Evolutionary conservation across 2,329 filamentous ascomycete genomes (phyloP).

Genomic region (Pseudogymnoascus sp.): DNA sequence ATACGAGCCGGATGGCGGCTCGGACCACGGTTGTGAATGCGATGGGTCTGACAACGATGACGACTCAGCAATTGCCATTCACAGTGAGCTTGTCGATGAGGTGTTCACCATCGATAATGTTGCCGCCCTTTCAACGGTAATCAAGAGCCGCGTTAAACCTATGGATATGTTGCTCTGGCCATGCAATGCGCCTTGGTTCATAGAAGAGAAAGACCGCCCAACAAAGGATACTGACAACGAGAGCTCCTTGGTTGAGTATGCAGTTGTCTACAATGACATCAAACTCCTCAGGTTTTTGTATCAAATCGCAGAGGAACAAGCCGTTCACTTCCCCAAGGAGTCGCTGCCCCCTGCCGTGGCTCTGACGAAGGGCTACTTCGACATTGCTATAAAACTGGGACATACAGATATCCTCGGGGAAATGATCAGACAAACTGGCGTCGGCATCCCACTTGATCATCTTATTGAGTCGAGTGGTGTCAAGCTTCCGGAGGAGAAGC

Average conservation of each 20-base stretch:
- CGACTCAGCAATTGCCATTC: conserved; percentile 35
- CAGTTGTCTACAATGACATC: conserved; percentile 21
- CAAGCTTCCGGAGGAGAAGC: conserved; percentile 50
- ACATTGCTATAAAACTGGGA: conserved; percentile 38
- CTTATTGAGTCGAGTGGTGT: conserved; percentile 60
- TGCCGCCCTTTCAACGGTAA: conserved; percentile 58
- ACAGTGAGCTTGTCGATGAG: conserved; percentile 50
- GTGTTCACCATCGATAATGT: conserved; percentile 70
- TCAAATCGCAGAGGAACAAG: conserved; percentile 21
- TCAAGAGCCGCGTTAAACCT: conserved; percentile 56
- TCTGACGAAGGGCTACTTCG: conserved; percentile 37
- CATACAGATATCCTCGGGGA: conserved; percentile 51
- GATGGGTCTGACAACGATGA: conserved; percentile 28
- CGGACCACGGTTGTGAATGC: conserved; percentile 21
- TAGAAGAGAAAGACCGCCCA: conserved; percentile 12
- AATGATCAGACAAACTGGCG: conserved; percentile 59
- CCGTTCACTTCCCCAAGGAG: conserved; percentile 24
- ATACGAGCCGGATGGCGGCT: conserved; percentile 34
- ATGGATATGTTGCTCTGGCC: conserved; percentile 40
- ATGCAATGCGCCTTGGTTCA: conserved; percentile 29
- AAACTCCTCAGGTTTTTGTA: conserved; percentile 26
- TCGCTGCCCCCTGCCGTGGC: conserved; percentile 30
- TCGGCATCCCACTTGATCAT: conserved; percentile 60
- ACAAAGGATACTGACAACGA: background rate
- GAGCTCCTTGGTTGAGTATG: conserved; percentile 18